Conservation (phyloP, 2,329 filamentous ascomycete genomes). For the Fusarium newnesense region DNA sequence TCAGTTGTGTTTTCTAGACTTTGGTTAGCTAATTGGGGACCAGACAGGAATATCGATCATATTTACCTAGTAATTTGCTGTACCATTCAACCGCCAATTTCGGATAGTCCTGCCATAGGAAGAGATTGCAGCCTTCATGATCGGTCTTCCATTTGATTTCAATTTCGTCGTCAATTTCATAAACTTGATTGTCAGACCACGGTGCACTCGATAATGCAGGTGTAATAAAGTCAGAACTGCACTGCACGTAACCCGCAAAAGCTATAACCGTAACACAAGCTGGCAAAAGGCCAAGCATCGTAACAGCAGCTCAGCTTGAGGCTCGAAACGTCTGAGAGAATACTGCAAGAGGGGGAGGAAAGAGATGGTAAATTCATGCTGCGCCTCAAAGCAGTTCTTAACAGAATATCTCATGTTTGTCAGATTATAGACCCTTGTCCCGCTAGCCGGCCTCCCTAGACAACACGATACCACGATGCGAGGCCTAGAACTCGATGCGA, state of each 20-base stretch:
- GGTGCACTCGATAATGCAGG: accelerated
- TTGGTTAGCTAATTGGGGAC: accelerated
- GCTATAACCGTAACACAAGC: accelerated
- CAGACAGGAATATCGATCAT: accelerated
- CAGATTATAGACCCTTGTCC: not conserved
- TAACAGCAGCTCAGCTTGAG: accelerated
- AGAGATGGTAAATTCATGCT: not conserved
- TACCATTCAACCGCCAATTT: not conserved
- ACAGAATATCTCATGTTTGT: not conserved
- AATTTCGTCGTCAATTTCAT: not conserved
- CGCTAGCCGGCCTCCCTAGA: conserved; percentile 5
- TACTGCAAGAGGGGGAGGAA: not conserved
- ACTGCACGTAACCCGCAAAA: not conserved
- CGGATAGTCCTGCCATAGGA: not conserved
- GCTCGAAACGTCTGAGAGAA: accelerated
- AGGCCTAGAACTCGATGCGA: not conserved
- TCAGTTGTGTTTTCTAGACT: not conserved
- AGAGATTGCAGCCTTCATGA: not conserved
- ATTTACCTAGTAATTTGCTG: not conserved
- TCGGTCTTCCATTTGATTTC: conserved; percentile 3
- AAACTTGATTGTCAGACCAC: not conserved
- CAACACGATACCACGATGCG: not conserved
- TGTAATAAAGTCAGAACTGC: not conserved
- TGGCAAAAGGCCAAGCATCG: accelerated
- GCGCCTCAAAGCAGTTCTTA: not conserved